phyloP scores from a whole-genome alignment of 352 stramenopile genomes.

The Phytophthora palmivora region DNA sequence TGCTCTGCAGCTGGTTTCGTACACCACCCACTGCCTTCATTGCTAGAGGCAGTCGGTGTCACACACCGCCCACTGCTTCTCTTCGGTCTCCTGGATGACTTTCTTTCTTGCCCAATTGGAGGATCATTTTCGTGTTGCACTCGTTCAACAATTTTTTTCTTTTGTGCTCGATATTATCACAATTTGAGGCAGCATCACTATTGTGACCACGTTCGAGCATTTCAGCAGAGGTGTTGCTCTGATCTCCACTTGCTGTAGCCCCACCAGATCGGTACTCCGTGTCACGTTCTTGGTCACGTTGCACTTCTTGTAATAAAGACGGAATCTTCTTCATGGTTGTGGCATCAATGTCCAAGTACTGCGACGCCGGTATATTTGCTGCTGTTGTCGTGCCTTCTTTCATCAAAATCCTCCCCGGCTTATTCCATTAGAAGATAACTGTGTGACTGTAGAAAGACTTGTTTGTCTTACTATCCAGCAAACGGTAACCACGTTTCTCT shows the following conservation, averaged over 20 bases:
- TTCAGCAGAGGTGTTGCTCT: too few relatives aligned
- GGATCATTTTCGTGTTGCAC: too few relatives aligned
- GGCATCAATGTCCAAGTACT: slow-evolving; percentile 12
- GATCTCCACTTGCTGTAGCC: not conserved
- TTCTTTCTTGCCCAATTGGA: too few relatives aligned
- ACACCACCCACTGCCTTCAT: slow-evolving; percentile 10
- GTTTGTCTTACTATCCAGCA: slow-evolving; percentile 11
- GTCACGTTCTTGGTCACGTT: slow-evolving; percentile 2
- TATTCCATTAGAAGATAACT: slow-evolving; percentile 14
- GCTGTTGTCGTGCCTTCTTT: too few relatives aligned
- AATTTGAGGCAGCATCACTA: not conserved
- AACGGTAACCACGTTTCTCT: slow-evolving; percentile 6
- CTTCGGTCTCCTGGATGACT: too few relatives aligned
- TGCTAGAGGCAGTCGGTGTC: not conserved
- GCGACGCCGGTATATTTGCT: not conserved
- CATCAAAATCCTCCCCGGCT: slow-evolving; percentile 5
- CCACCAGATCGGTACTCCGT: not conserved
- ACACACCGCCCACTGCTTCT: not conserved
- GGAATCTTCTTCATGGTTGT: slow-evolving; percentile 1
- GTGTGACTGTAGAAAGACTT: slow-evolving; percentile 17
- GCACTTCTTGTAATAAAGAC: not conserved
- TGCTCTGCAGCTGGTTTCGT: slow-evolving; percentile 7
- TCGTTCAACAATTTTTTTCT: not conserved
- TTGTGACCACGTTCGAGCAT: not conserved
- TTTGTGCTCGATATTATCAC: not conserved